Evolutionary conservation across 1,139 yeast genomes (phyloP).

Genomic region (Debaryomyces fabryi): DNA sequence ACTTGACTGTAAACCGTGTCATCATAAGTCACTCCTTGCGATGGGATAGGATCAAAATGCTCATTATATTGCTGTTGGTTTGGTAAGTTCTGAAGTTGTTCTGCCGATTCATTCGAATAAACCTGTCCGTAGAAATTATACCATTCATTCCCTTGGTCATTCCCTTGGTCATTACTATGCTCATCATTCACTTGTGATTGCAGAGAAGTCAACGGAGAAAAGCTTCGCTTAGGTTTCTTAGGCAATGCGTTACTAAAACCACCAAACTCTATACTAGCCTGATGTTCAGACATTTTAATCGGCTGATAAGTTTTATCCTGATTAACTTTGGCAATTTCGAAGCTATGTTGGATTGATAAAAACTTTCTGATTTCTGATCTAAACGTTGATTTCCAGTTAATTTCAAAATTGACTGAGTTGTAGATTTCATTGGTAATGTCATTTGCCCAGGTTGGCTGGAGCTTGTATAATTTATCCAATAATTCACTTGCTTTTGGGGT

Average conservation of each 20-base stretch:
- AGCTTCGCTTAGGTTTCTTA: constrained; percentile 22
- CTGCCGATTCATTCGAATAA: constrained; percentile 22
- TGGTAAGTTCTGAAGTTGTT: neutral
- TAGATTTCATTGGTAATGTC: constrained; percentile 37
- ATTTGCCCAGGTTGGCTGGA: constrained; percentile 40
- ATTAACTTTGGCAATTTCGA: constrained; percentile 34
- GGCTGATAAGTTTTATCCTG: constrained; percentile 37
- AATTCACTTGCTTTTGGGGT: constrained; percentile 31
- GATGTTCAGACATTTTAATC: constrained; percentile 36
- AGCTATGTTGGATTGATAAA: constrained; percentile 31
- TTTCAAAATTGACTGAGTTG: constrained; percentile 32
- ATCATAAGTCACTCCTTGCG: constrained; percentile 25
- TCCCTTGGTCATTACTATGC: neutral
- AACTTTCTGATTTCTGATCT: constrained; percentile 36
- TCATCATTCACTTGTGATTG: constrained; percentile 1
- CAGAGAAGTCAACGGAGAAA: constrained; percentile 16
- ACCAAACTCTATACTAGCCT: constrained; percentile 48
- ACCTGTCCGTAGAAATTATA: constrained; percentile 24
- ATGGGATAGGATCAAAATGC: neutral
- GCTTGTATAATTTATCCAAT: constrained; percentile 26
- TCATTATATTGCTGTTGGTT: neutral
- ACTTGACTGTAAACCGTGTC: constrained; percentile 21
- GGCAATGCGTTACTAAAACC: constrained; percentile 41
- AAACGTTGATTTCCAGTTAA: constrained; percentile 38
- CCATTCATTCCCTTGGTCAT: neutral